A percentile compares a stretch with the other conserved stretches of the same genome.
These are phyloP conservation scores for Hordeum pubiflorum DNA, from an alignment of 202 grass and related monocot species.

Conservation along the genomic window DNA sequence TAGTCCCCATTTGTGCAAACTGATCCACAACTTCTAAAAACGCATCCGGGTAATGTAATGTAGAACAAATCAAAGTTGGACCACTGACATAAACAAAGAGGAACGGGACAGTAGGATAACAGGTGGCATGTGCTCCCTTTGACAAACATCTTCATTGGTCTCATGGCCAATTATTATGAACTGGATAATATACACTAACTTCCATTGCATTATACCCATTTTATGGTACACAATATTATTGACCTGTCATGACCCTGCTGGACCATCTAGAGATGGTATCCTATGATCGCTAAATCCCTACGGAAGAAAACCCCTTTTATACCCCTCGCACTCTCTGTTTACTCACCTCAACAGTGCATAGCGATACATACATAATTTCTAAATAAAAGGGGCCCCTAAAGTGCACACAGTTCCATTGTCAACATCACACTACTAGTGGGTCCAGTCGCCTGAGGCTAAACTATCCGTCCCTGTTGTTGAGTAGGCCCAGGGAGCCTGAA, in stretches of 20 bases:
- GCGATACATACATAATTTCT: background rate
- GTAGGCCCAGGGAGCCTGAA: conserved; percentile 27
- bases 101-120: background rate
- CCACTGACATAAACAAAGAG: background rate
- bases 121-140: conserved; percentile 19
- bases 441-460: background rate
- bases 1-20: background rate
- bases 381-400: background rate
- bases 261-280: background rate
- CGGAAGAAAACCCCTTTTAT: background rate
- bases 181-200: conserved; percentile 31
- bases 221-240: conserved; percentile 38
- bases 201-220: conserved; percentile 14
- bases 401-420: background rate
- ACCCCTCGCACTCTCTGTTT: background rate
- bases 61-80: background rate
- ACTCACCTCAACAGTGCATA: background rate
- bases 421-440: background rate
- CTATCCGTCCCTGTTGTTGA: conserved; percentile 8
- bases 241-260: background rate
- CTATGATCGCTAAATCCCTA: conserved; percentile 18
- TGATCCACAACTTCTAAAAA: background rate
- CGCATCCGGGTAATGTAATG: background rate
- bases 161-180: conserved; percentile 13
- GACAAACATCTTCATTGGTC: conserved; percentile 16